Base-by-base conservation (phyloP, 768 basidiomycete genomes). In the Tulasnella sp. region DNA sequence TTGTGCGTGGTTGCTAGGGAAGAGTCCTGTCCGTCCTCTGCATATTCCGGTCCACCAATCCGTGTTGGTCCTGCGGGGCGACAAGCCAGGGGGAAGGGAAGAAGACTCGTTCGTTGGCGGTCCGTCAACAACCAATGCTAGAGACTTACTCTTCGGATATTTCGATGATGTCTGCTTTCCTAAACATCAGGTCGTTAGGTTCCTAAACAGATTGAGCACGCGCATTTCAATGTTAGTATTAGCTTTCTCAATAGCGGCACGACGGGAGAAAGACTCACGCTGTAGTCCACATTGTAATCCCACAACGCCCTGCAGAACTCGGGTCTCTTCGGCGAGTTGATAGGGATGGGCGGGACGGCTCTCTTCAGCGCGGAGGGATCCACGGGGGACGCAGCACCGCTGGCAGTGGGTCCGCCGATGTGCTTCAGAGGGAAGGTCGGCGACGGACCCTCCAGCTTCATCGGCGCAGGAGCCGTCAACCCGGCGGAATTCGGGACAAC, bases 21-120 rank as follows among this genome's bases (percentile, higher is more conserved):
- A 72, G 37, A 72, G 71, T 39, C 71, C 71, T 2, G 71, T 72
- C 19, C 64, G 62, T 22, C 64, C 71, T 32, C 71, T 34, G 37
- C 36, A 41, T 36, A 66, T 72, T 3, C 71, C 71, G 62, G 64
- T 64, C 71, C 71, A 72, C 71, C 71, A 72, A 42, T 72, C 71
- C n/a, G 39, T 35, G 39, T 72, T 72, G 59, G 71, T 66, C 39
- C 71, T 72, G 44, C 2, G 14, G 16, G 32, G 39, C n/a, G n/a
- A n/a, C n/a, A n/a, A n/a, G 62, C 12, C n/a, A 59, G 5, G 19
- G 26, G 32, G 32, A 29, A 29, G 52, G 26, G 52, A 9, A 2
- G 52, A 12, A 29, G 52, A 6, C 47, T 5, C 52, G 52, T 14
- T 59, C 52, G 52, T 59, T 59, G 52, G 52, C 52, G 52, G 29